Evolutionary conservation across 768 basidiomycete genomes (phyloP).

Genomic region (Pisolithus marmoratus): DNA sequence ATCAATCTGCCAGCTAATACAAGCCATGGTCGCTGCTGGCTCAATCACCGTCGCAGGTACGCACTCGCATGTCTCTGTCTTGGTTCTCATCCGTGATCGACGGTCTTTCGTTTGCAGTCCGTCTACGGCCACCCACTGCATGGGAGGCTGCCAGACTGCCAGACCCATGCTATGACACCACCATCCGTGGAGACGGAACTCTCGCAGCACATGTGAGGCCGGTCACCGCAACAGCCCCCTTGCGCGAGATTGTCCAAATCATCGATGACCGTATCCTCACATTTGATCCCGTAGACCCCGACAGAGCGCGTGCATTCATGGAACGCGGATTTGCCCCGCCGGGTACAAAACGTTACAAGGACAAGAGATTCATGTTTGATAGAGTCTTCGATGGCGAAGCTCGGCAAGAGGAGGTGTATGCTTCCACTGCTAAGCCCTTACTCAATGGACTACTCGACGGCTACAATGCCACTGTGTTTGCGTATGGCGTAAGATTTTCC

Average conservation of each 20-base stretch:
- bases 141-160: slow-evolving; percentile 86
- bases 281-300: slow-evolving; percentile 93
- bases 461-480: slow-evolving; percentile 96
- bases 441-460: slow-evolving; percentile 85
- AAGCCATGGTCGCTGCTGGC: slow-evolving; percentile 72
- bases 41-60: slow-evolving; percentile 83
- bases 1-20: background rate
- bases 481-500: slow-evolving; percentile 78
- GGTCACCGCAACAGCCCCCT: slow-evolving; percentile 46
- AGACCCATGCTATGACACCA: slow-evolving; percentile 61
- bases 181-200: slow-evolving; percentile 79
- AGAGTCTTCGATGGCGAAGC: slow-evolving; percentile 80
- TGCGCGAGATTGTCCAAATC: slow-evolving; percentile 79
- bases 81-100: background rate
- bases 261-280: slow-evolving; percentile 93
- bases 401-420: slow-evolving; percentile 83
- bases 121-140: slow-evolving; percentile 81
- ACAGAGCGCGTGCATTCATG: slow-evolving; percentile 71
- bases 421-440: slow-evolving; percentile 78
- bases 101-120: slow-evolving; percentile 53
- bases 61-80: slow-evolving; percentile 11
- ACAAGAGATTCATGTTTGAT: slow-evolving; percentile 97
- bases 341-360: slow-evolving; percentile 91
- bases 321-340: slow-evolving; percentile 83
- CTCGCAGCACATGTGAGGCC: slow-evolving; percentile 61